Evolutionary conservation across 257 asterid genomes (phyloP).

Genomic region (Cynanchum wilfordii): DNA sequence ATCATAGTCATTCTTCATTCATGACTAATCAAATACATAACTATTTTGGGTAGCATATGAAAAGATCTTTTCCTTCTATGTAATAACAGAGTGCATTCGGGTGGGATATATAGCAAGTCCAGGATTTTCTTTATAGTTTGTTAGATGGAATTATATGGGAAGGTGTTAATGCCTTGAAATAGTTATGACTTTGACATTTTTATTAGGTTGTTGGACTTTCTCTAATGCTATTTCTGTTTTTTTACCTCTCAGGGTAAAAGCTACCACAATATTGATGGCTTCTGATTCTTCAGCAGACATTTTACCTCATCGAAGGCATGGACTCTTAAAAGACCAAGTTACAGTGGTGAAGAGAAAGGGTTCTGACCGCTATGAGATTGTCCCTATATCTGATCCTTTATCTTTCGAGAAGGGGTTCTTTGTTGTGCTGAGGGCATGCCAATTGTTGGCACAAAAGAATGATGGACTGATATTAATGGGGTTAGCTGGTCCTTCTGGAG

Average conservation of each 20-base stretch:
- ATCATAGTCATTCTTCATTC: background rate
- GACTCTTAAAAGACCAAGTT: constrained; percentile 95
- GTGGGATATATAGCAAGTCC: background rate
- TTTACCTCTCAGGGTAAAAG: constrained; percentile 32
- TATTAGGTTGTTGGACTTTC: background rate
- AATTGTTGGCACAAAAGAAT: constrained; percentile 73
- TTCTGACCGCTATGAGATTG: constrained; percentile 68
- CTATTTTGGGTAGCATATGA: background rate
- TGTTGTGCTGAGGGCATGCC: constrained; percentile 85
- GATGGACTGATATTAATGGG: constrained; percentile 83
- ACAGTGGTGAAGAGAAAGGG: constrained; percentile 69
- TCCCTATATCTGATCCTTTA: constrained; percentile 60
- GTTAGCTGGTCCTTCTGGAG: constrained; percentile 97
- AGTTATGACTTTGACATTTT: background rate
- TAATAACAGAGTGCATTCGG: background rate
- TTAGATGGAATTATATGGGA: background rate
- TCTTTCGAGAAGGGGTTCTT: constrained; percentile 97
- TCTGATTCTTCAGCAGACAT: constrained; percentile 41
- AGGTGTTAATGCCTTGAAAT: background rate
- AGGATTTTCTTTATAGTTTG: background rate
- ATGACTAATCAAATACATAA: background rate
- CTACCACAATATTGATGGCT: constrained; percentile 34
- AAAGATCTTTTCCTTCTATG: background rate
- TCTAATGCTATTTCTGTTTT: constrained; percentile 4
- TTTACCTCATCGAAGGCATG: constrained; percentile 48